Base-by-base conservation (phyloP, 164 flowering plant species). In the Hamamelis virginiana region DNA sequence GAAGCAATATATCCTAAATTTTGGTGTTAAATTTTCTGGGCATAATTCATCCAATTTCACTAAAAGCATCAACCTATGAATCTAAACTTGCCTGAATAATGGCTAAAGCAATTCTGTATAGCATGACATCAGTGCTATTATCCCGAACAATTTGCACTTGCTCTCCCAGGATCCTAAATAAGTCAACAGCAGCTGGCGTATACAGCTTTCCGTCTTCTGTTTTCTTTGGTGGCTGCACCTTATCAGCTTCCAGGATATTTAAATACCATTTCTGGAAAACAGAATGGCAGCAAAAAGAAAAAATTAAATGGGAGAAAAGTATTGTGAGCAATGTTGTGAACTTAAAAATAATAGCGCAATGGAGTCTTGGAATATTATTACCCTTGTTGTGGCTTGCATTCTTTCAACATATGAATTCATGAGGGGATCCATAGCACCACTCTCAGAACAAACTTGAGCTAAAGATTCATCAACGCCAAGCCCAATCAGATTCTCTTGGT, bases 341-440 rank as follows among this genome's bases (percentile, higher is more conserved):
- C 3, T 68, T 3, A 50, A 14, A 51, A 43, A 61, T 18, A 59
- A 12, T 16, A 69, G 25, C 68, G 51, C 13, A 65, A 13, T 25
- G 53, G 52, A 33, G 6, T 33, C 41, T 33, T 64, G 21, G 21
- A 16, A 43, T 56, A 50, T 62, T 28, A 9, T 75, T 81, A 96
- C 99, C 85, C 76, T 81, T 47, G 97, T 96, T 66, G 98, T 96
- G 44, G 97, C 98, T 83, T 93, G 96, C 98, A 93, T 96, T 77
- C 99, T 81, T 78, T 96, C 99, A 75, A 96, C 95, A 82, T 96
- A 96, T 63, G 98, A 82, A 76, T 96, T 91, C 98, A 96, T 96
- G 19, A 96, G 87, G 63, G 99, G 99, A 83, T 96, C 99, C 99
- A 96, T 90, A 28, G 99, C 80, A 78, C 99, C 99, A 88, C 99